Conservation (phyloP, 192 early-diverging fungal genomes). For the Entomortierella beljakovae region DNA sequence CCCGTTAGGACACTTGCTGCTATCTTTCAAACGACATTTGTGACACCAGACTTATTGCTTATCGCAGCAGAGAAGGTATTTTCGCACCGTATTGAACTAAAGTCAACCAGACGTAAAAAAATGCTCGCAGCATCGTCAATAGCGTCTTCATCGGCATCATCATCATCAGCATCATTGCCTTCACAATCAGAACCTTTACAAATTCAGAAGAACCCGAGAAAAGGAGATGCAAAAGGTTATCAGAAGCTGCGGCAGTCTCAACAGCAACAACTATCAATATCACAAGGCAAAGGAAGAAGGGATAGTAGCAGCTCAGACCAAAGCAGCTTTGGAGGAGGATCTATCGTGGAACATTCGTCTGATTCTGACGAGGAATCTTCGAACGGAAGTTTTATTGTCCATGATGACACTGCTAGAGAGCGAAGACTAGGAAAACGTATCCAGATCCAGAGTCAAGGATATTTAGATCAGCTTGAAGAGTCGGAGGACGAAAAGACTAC, state of each 20-base stretch:
- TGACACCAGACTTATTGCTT: constrained; percentile 64
- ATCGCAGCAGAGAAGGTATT: constrained; percentile 70
- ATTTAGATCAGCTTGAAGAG: neutral
- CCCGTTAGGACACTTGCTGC: constrained; percentile 57
- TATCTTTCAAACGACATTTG: constrained; percentile 60
- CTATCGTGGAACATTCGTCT: constrained; percentile 29
- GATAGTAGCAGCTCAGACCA: constrained; percentile 9
- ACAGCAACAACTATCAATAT: too few relatives aligned
- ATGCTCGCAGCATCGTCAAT: constrained; percentile 4
- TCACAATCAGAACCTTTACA: neutral
- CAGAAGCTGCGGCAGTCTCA: neutral
- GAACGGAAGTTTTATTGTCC: neutral
- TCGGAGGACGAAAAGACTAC: constrained; percentile 25
- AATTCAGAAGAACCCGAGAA: neutral
- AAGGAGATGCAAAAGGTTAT: constrained; percentile 1
- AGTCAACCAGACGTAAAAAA: constrained; percentile 27
- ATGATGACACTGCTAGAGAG: neutral
- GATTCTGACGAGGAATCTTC: constrained; percentile 21
- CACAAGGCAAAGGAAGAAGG: neutral
- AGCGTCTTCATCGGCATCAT: neutral
- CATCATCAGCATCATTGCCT: constrained; percentile 2
- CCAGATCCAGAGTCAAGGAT: neutral
- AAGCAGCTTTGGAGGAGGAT: constrained; percentile 17
- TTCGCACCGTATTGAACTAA: constrained; percentile 59
- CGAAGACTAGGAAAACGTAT: neutral